phyloP scores from a whole-genome alignment of 257 asterid species.

The Nicotiana obtusifolia region DNA sequence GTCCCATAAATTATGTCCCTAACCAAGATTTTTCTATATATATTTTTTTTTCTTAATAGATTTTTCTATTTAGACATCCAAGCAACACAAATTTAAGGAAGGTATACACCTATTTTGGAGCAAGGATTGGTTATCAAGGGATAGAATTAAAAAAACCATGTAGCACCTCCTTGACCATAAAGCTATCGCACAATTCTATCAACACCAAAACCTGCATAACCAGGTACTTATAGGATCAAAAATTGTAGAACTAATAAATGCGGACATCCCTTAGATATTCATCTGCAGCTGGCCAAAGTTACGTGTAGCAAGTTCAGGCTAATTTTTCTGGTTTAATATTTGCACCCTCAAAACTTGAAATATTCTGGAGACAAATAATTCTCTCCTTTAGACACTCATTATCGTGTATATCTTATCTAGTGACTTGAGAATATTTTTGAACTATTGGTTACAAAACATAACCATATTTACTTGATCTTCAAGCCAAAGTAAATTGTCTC shows the following conservation, averaged over 20 bases:
- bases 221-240: not conserved
- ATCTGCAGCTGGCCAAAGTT: not conserved
- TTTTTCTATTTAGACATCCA: no score
- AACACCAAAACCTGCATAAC: not conserved
- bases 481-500: constrained; percentile 14
- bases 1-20: no score
- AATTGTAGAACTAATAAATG: not conserved
- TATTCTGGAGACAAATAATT: not conserved
- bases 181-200: not conserved
- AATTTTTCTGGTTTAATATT: not conserved
- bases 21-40: no score
- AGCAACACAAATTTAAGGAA: no score
- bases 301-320: not conserved
- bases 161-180: not conserved
- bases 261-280: not conserved
- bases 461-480: constrained; percentile 11
- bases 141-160: not conserved
- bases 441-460: not conserved
- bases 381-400: constrained; percentile 3
- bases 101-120: no score
- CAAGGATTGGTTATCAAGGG: no score
- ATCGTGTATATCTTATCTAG: not conserved
- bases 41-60: no score
- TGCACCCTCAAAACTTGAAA: not conserved
- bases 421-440: not conserved